phyloP scores from a whole-genome alignment of 805 yeast genomes.

The Candida sonorensis region DNA sequence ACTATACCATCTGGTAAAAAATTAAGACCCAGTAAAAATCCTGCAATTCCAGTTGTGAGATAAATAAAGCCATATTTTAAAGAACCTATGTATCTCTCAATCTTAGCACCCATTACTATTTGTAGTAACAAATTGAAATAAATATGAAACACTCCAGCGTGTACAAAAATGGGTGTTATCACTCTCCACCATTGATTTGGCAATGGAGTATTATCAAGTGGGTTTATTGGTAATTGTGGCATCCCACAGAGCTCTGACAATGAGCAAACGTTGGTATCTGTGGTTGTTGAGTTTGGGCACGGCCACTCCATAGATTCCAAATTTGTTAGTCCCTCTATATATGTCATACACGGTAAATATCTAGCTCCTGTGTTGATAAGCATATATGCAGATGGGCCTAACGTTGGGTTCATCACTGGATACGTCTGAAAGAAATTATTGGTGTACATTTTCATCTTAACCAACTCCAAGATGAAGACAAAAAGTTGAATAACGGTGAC shows the following conservation, averaged over 20 bases:
- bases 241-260: conserved; percentile 57
- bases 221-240: conserved; percentile 34
- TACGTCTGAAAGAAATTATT: conserved; percentile 61
- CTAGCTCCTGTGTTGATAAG: conserved; percentile 66
- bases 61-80: conserved; percentile 49
- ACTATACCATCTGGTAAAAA: conserved; percentile 62
- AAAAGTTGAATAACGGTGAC: conserved; percentile 40
- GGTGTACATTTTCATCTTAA: conserved; percentile 48
- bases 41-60: conserved; percentile 55
- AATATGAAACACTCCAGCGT: conserved; percentile 69
- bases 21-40: conserved; percentile 63
- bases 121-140: conserved; percentile 57
- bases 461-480: conserved; percentile 59
- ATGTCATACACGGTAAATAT: conserved; percentile 64
- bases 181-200: conserved; percentile 69
- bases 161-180: conserved; percentile 63
- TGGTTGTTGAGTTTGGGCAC: conserved; percentile 59
- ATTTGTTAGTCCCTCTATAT: conserved; percentile 42
- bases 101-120: conserved; percentile 49
- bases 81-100: conserved; percentile 52
- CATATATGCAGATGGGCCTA: conserved; percentile 66
- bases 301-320: conserved; percentile 44
- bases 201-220: conserved; percentile 21
- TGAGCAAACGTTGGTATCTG: conserved; percentile 48
- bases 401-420: conserved; percentile 73